A percentile compares a stretch with the other conserved stretches of the same genome.
These are phyloP conservation scores for Serendipita sp. DNA, from an alignment of 768 basidiomycete species.

Conservation along the genomic window DNA sequence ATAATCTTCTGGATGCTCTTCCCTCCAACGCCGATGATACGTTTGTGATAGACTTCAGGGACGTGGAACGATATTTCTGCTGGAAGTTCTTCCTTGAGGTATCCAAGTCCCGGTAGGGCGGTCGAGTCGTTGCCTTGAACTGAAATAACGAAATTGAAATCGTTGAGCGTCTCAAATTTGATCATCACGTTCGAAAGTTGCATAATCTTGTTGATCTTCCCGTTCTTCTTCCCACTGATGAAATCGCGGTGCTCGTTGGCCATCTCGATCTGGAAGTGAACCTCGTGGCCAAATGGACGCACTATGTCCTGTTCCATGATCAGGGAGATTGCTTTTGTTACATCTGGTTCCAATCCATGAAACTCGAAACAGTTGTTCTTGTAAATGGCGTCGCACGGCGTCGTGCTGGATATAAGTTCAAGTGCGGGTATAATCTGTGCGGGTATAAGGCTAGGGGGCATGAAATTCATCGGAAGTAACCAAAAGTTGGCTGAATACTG, in stretches of 20 bases:
- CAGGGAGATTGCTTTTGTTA: constrained; percentile 69
- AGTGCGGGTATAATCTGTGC: constrained; percentile 71
- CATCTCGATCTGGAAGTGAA: constrained; percentile 94
- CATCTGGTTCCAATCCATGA: constrained; percentile 86
- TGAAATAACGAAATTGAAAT: constrained; percentile 89
- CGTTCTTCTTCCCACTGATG: constrained; percentile 98
- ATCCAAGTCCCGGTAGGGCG: constrained; percentile 71
- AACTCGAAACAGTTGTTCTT: constrained; percentile 97
- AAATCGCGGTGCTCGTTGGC: constrained; percentile 97
- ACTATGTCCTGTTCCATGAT: constrained; percentile 84
- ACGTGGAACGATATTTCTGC: constrained; percentile 98
- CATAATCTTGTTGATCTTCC: constrained; percentile 99
- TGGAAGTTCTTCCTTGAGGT: constrained; percentile 94
- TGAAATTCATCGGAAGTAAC: constrained; percentile 83
- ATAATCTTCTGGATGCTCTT: constrained; percentile 98
- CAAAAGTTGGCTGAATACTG: constrained; percentile 96
- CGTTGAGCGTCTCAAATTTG: constrained; percentile 97
- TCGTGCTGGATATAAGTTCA: constrained; percentile 70
- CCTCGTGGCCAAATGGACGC: constrained; percentile 89
- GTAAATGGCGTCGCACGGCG: constrained; percentile 90
- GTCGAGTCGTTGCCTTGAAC: constrained; percentile 73
- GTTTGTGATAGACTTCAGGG: constrained; percentile 94
- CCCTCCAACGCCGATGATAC: constrained; percentile 96
- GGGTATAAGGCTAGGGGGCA: constrained; percentile 56
- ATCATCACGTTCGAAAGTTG: constrained; percentile 94